A percentile compares a stretch with the other conserved stretches of the same genome.
These are phyloP conservation scores for Paxillus ammoniavirescens DNA, from an alignment of 768 basidiomycete genomes.

Conservation along the genomic window DNA sequence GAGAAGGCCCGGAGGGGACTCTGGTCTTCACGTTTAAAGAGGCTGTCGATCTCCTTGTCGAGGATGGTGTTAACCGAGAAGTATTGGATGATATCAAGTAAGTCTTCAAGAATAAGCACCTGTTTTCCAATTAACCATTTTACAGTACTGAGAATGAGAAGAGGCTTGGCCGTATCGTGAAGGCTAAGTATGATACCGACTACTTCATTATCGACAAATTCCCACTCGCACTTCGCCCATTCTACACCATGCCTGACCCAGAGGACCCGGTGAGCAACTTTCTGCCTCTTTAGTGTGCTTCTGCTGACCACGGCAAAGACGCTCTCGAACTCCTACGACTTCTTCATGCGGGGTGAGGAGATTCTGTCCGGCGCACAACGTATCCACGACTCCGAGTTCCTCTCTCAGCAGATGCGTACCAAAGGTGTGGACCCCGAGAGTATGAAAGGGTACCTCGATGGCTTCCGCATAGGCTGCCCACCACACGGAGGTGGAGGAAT, in stretches of 20 bases:
- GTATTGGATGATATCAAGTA: slow-evolving; percentile 88
- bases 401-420: slow-evolving; percentile 79
- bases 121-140: slow-evolving; percentile 2
- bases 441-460: slow-evolving; percentile 92
- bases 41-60: slow-evolving; percentile 82
- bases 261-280: slow-evolving; percentile 67
- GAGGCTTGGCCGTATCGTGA: slow-evolving; percentile 84
- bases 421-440: slow-evolving; percentile 89
- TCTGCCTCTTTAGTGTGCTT: not conserved
- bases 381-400: slow-evolving; percentile 84
- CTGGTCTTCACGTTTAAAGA: slow-evolving; percentile 82
- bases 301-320: slow-evolving; percentile 43
- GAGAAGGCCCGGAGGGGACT: slow-evolving; percentile 66
- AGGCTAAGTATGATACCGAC: slow-evolving; percentile 93
- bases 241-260: slow-evolving; percentile 99
- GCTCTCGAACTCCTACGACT: slow-evolving; percentile 98
- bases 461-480: slow-evolving; percentile 91
- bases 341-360: slow-evolving; percentile 99
- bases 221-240: slow-evolving; percentile 91
- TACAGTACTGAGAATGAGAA: slow-evolving; percentile 93
- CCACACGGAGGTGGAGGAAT: slow-evolving; percentile 98
- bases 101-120: slow-evolving; percentile 21
- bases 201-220: slow-evolving; percentile 99
- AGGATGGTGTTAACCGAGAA: slow-evolving; percentile 79
- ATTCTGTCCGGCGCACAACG: slow-evolving; percentile 98